Evolutionary conservation across 2,329 filamentous ascomycete species (phyloP), one percentile per base, ranked within the genome.

Genomic region (Fusarium zealandicum): DNA sequence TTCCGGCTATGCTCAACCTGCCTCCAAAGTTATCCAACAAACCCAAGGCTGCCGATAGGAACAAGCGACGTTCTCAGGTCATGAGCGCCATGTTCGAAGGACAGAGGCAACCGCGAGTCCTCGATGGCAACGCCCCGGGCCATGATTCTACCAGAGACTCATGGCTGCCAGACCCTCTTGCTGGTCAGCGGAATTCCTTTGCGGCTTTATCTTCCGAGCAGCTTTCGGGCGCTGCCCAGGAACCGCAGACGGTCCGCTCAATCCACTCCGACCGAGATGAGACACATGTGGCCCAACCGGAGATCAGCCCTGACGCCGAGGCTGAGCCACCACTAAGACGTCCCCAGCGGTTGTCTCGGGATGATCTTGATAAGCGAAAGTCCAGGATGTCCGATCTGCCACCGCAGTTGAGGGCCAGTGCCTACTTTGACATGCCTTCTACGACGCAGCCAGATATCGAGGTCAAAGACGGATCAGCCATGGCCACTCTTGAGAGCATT

Each of bases 1-100:
- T 99, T 3, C 95, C 95, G 3, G 88, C 90, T 58, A 93, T 96
- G 87, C 82, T 99, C 51, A 98, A 96, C 66, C 78, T 99, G 11
- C 95, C 95, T 1, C 92, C 92, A 37, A 90, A 92, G 66, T 77
- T 98, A 43, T 96, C 93, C 1, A 90, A 88, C 66, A 82, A 86
- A 45, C 86, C 89, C 8, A 83, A 88, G 46, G 76, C 83, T 3
- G 76, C 80, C 9, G 81, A 86, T 5, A 82, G 87, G 49, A 88
- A 92, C 50, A 83, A 87, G 63, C 84, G 90, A 47, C 86, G 89
- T 17, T 90, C 90, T 1, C 87, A 95, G 65, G 76, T 93, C 6
- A 73, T 96, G 37, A 85, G 82, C 63, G 80, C 82, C 31, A 84
- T 92, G 73, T 68, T 73, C 52, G 69, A 74, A 9, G 60, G 50